Conservation (phyloP, 495 filamentous ascomycete species). For the Hypoxylon trugodes region DNA sequence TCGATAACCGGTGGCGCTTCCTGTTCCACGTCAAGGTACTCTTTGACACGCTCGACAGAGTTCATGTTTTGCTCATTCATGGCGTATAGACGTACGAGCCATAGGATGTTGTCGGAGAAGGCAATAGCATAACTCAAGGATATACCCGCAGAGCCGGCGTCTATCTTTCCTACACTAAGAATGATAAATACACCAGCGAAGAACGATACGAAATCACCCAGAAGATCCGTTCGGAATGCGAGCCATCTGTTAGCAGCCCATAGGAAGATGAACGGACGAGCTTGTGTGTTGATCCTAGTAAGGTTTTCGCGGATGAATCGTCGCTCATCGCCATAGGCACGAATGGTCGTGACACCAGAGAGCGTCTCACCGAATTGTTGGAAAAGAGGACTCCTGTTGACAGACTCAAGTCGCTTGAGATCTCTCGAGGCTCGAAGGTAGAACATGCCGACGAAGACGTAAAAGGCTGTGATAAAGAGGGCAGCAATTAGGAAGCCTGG, state of each 20-base stretch:
- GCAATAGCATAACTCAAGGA: slow-evolving; percentile 98
- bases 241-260: slow-evolving; percentile 99
- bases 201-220: slow-evolving; percentile 92
- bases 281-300: slow-evolving; percentile 84
- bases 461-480: slow-evolving; percentile 83
- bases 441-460: slow-evolving; percentile 82
- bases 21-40: slow-evolving; percentile 96
- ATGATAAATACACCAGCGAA: slow-evolving; percentile 94
- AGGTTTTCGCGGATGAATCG: slow-evolving; percentile 96
- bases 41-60: slow-evolving; percentile 96
- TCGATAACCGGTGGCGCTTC: slow-evolving; percentile 83
- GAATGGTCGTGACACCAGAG: slow-evolving; percentile 94
- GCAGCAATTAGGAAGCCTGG: slow-evolving; percentile 91
- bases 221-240: slow-evolving; percentile 86
- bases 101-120: slow-evolving; percentile 96
- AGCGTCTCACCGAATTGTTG: slow-evolving; percentile 98
- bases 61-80: slow-evolving; percentile 99
- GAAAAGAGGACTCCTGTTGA: slow-evolving; percentile 93
- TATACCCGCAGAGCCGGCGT: slow-evolving; percentile 93
- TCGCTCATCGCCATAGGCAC: slow-evolving; percentile 93
- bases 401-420: slow-evolving; percentile 93
- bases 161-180: slow-evolving; percentile 80
- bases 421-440: slow-evolving; percentile 93
- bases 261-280: slow-evolving; percentile 92
- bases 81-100: slow-evolving; percentile 95